A percentile compares a stretch with the other conserved stretches of the same genome.
These are phyloP conservation scores for Hygrophila difformis DNA, from an alignment of 257 asterid genomes.

Conservation along the genomic window DNA sequence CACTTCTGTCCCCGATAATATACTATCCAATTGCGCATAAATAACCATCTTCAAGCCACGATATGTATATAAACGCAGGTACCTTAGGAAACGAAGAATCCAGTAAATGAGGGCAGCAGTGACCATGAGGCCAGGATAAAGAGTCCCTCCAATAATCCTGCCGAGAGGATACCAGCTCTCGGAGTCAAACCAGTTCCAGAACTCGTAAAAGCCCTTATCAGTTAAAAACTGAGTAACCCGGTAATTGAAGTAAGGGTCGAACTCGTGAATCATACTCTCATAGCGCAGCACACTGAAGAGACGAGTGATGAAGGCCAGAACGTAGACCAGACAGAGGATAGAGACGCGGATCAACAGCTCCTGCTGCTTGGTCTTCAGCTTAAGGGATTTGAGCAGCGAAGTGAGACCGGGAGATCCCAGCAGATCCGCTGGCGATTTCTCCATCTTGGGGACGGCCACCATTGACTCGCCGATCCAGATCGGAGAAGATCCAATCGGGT, in stretches of 20 bases:
- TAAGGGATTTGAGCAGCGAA: slow-evolving; percentile 45
- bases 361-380: slow-evolving; percentile 92
- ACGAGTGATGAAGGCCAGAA: slow-evolving; percentile 78
- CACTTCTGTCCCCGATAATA: background rate
- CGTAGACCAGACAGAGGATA: slow-evolving; percentile 66
- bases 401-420: slow-evolving; percentile 29
- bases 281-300: slow-evolving; percentile 89
- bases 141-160: slow-evolving; percentile 87
- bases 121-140: slow-evolving; percentile 97
- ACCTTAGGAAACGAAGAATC: slow-evolving; percentile 92
- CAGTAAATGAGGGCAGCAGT: slow-evolving; percentile 90
- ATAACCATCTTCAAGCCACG: background rate
- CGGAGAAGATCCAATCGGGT: slow-evolving; percentile 2
- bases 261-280: slow-evolving; percentile 99
- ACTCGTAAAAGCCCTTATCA: slow-evolving; percentile 73
- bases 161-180: slow-evolving; percentile 99
- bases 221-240: slow-evolving; percentile 84
- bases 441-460: slow-evolving; percentile 33
- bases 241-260: slow-evolving; percentile 97
- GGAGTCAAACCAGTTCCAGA: slow-evolving; percentile 98
- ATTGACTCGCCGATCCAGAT: slow-evolving; percentile 17
- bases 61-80: too few relatives aligned
- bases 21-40: slow-evolving; percentile 1
- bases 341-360: slow-evolving; percentile 82
- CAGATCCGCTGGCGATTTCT: slow-evolving; percentile 39